A percentile compares a stretch with the other conserved stretches of the same genome.
Evolutionary conservation across 2,329 filamentous ascomycete genomes (phyloP).

Genomic region (Geosmithia morbida): DNA sequence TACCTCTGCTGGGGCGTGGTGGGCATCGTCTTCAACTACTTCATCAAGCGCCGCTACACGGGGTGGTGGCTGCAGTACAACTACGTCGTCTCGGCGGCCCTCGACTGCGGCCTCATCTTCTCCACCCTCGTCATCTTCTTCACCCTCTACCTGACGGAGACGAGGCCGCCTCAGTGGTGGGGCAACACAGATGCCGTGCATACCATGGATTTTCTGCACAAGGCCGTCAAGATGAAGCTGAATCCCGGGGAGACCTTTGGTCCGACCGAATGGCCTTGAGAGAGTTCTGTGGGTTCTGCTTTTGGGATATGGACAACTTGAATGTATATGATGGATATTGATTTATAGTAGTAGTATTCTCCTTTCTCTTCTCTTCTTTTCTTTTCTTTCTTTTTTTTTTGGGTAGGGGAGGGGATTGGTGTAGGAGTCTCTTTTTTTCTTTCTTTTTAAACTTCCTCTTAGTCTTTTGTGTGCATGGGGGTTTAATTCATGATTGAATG

Average conservation of each 20-base stretch:
- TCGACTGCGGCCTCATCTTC: conserved; percentile 54
- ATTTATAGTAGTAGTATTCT: neutral
- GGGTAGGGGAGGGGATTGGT: no score
- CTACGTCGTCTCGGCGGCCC: conserved; percentile 57
- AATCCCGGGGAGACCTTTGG: conserved; percentile 33
- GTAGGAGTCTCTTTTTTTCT: no score
- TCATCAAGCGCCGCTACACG: conserved; percentile 46
- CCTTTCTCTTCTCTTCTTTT: no score
- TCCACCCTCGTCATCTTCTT: conserved; percentile 58
- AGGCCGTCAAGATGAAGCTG: conserved; percentile 27
- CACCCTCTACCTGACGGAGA: conserved; percentile 45
- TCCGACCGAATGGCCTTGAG: conserved; percentile 30
- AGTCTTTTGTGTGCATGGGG: no score
- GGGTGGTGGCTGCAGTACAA: conserved; percentile 72
- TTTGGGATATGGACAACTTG: neutral
- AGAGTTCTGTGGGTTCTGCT: neutral
- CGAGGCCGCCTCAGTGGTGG: conserved; percentile 45
- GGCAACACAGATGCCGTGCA: conserved; percentile 34
- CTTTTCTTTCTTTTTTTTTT: no score
- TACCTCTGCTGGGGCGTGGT: conserved; percentile 59
- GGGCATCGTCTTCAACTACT: conserved; percentile 55
- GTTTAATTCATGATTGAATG: no score
- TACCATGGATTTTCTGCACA: conserved; percentile 29
- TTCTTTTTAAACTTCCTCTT: no score
- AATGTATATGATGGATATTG: neutral